phyloP scores from a whole-genome alignment of 345 rosid species.

The Lepidium africanum region DNA sequence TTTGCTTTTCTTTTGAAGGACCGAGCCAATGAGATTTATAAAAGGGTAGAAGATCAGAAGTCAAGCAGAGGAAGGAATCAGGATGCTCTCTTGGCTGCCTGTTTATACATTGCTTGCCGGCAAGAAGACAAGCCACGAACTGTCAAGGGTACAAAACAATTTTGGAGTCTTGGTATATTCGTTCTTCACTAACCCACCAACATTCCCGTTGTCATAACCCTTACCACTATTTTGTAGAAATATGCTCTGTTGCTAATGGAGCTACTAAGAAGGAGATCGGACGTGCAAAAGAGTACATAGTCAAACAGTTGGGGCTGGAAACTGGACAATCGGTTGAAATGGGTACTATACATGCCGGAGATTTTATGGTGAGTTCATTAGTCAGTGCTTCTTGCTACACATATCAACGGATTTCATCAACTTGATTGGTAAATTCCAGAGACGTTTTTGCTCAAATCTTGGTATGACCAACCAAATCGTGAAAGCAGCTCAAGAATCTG shows the following conservation, averaged over 20 bases:
- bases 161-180: conserved; percentile 29
- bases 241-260: conserved; percentile 95
- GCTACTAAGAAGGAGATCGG: conserved; percentile 98
- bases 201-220: conserved; percentile 32
- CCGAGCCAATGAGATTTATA: conserved; percentile 93
- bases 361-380: conserved; percentile 68
- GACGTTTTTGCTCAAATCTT: conserved; percentile 95
- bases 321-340: conserved; percentile 86
- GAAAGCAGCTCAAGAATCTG: conserved; percentile 96
- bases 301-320: conserved; percentile 91
- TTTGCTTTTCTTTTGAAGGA: conserved; percentile 43
- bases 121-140: conserved; percentile 97
- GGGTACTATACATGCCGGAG: conserved; percentile 97
- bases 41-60: conserved; percentile 95
- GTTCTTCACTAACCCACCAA: conserved; percentile 36
- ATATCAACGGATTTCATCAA: background rate
- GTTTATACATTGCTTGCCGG: conserved; percentile 95
- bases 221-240: conserved; percentile 50
- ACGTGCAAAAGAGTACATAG: conserved; percentile 94
- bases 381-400: background rate
- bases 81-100: conserved; percentile 98
- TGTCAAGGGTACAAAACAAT: conserved; percentile 70
- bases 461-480: conserved; percentile 93
- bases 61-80: conserved; percentile 99
- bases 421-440: conserved; percentile 32